phyloP scores from a whole-genome alignment of 192 early-diverging fungal genomes.

The Backusella australiensis region DNA sequence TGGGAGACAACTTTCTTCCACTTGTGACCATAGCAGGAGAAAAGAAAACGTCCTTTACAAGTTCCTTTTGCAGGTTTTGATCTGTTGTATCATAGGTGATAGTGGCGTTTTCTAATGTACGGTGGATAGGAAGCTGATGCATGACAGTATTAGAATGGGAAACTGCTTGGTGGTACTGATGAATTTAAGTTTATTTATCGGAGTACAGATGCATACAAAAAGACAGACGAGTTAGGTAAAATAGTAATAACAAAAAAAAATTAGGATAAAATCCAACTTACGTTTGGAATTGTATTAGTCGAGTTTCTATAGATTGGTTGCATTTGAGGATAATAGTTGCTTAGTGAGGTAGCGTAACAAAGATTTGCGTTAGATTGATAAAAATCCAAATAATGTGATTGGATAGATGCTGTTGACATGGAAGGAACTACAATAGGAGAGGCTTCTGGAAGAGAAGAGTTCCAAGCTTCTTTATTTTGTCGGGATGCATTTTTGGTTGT shows the following conservation, averaged over 20 bases:
- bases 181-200: conserved; percentile 6
- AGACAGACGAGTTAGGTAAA: neutral
- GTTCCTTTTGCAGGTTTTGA: conserved; percentile 16
- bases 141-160: conserved; percentile 12
- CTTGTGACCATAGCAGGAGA: conserved; percentile 33
- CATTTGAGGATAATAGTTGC: neutral
- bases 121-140: conserved; percentile 21
- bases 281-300: neutral
- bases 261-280: conserved; percentile 7
- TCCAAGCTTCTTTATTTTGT: conserved; percentile 5
- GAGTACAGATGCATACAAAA: neutral
- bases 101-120: conserved; percentile 34
- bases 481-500: conserved; percentile 10
- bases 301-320: conserved; percentile 1
- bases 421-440: conserved; percentile 19
- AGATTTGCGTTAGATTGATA: conserved; percentile 1
- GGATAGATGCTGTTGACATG: conserved; percentile 3
- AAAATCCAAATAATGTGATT: conserved; percentile 5
- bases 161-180: conserved; percentile 18
- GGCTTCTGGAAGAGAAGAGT: neutral
- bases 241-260: neutral
- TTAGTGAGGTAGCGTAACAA: neutral
- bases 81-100: conserved; percentile 34
- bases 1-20: neutral
- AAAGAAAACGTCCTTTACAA: conserved; percentile 44